Evolutionary conservation across 2,329 filamentous ascomycete genomes (phyloP), one percentile per base, ranked within the genome.

Genomic region (Monilinia fructicola): DNA sequence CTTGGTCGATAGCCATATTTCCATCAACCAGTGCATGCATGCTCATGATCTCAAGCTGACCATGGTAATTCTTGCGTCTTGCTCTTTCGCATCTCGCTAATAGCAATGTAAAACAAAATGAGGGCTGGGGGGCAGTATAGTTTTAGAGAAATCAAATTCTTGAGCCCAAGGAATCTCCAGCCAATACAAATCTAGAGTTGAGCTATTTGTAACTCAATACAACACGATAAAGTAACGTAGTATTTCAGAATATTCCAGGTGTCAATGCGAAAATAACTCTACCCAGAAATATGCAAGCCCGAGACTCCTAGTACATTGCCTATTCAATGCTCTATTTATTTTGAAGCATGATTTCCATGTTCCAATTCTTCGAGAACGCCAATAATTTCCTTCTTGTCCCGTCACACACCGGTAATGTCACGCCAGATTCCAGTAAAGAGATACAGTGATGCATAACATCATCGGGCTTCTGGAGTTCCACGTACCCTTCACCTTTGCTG

Each of bases 361-460:
- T 72, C 77, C 76, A 78, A 54, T 71, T 76, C 35, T 68, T 69
- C 48, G 72, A 68, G 52, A 78, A 70, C 6, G 78, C 79, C 67
- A 83, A 80, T 31, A 86, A 77, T 75, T 86, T 86, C 65, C 79
- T 78, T 52, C 81, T 79, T 67, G 85, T 83, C 11, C 84, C 84
- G 69, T 85, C 83, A 9, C 81, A 81, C 70, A 86, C 82, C 28
- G 82, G 79, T 55, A 81, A 82, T 44, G 82, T 78, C 18, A 81
- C 76, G 42, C 83, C 84, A 68, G 83, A 82, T 56, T 84, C 82
- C 64, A 86, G 78, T 54, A 85, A 76, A 54, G 83, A 81, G 68
- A 84, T 78, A 73, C 81, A 84, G 70, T 85, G 81, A 38, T 78
- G 78, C 35, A 86, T 76, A 4, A 85, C 78, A 21, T 79, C 77